These are phyloP conservation scores for Helicocarpus griseus DNA, from an alignment of 2,329 filamentous ascomycete genomes.

Conservation along the genomic window DNA sequence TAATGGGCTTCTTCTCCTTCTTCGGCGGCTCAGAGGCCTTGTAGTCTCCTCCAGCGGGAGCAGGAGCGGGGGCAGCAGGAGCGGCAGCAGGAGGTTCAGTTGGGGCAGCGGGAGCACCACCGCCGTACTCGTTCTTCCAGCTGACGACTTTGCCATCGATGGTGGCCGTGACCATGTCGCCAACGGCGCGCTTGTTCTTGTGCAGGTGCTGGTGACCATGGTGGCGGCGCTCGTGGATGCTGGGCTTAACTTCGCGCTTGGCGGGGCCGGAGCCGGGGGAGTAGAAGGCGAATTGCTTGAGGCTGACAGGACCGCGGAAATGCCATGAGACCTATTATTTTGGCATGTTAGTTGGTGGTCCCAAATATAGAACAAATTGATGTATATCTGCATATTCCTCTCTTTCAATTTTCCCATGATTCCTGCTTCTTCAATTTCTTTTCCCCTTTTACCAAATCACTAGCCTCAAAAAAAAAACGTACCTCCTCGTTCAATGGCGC, in stretches of 20 bases:
- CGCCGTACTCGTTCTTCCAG: slow-evolving; percentile 50
- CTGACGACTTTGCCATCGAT: slow-evolving; percentile 50
- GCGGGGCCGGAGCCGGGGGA: slow-evolving; percentile 34
- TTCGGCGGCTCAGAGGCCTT: slow-evolving; percentile 6
- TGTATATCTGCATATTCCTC: not conserved
- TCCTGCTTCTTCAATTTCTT: not conserved
- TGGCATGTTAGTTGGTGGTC: not conserved
- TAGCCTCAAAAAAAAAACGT: slow-evolving; percentile 24
- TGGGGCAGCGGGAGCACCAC: slow-evolving; percentile 15
- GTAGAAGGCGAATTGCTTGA: slow-evolving; percentile 63
- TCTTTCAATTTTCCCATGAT: no score
- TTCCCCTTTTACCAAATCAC: not conserved
- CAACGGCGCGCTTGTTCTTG: slow-evolving; percentile 38
- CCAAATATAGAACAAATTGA: no score
- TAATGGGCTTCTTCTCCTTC: slow-evolving; percentile 10
- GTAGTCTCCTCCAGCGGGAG: slow-evolving; percentile 2
- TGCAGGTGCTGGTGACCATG: slow-evolving; percentile 46
- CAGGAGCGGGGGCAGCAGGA: slow-evolving; percentile 6
- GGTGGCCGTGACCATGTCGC: slow-evolving; percentile 45
- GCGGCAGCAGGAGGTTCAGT: slow-evolving; percentile 3
- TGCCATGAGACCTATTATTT: slow-evolving; percentile 56
- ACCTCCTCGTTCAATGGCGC: slow-evolving; percentile 64
- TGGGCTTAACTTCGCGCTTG: slow-evolving; percentile 30
- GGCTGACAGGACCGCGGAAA: slow-evolving; percentile 58
- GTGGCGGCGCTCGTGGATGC: slow-evolving; percentile 32